Conservation (phyloP, 495 filamentous ascomycete genomes). For the Aspergillus haitiensis region DNA sequence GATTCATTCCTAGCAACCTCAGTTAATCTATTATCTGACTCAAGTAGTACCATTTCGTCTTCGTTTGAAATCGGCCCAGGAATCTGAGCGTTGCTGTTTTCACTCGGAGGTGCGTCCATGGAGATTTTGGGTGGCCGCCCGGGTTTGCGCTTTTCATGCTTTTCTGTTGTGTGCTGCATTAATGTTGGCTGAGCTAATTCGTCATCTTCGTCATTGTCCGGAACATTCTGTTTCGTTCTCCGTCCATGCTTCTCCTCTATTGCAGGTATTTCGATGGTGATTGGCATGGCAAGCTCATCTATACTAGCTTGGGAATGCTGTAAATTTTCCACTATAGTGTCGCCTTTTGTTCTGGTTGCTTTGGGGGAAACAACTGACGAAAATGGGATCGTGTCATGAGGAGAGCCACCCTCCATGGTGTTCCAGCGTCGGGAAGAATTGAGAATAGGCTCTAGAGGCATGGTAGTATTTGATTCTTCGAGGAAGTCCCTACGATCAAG, state of each 20-base stretch:
- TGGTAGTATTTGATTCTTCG: constrained; percentile 7
- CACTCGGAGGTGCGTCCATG: constrained; percentile 8
- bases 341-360: constrained; percentile 29
- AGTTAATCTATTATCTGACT: background rate
- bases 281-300: constrained; percentile 36
- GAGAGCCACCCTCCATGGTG: constrained; percentile 36
- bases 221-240: constrained; percentile 34
- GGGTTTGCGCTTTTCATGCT: constrained; percentile 27
- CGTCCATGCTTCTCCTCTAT: constrained; percentile 37
- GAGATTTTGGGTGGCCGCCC: constrained; percentile 27
- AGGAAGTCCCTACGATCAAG: constrained; percentile 10
- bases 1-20: background rate
- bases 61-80: background rate
- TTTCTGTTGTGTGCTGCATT: background rate
- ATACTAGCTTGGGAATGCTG: constrained; percentile 26
- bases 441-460: constrained; percentile 18
- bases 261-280: constrained; percentile 24
- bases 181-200: constrained; percentile 28
- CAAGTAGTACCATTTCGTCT: background rate
- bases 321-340: constrained; percentile 20
- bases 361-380: constrained; percentile 35
- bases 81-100: background rate
- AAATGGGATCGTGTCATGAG: constrained; percentile 46
- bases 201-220: constrained; percentile 33
- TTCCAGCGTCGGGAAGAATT: constrained; percentile 26